A percentile compares a stretch with the other conserved stretches of the same genome.
Evolutionary conservation across 305 asterid genomes (phyloP).

Genomic region (Coffea humblotiana): DNA sequence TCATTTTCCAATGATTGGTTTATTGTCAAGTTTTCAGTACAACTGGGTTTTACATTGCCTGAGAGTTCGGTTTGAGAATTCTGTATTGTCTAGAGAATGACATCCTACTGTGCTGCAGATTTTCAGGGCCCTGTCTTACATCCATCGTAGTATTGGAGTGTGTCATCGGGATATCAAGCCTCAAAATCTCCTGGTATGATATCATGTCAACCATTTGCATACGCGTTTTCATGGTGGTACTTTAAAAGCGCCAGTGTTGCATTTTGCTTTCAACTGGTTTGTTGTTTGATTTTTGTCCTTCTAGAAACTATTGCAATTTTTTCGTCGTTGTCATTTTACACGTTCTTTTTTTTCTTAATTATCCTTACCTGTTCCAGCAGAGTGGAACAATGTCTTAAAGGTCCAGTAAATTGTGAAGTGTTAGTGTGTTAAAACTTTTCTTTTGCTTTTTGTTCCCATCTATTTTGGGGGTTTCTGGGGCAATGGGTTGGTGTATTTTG

Average conservation of each 20-base stretch:
- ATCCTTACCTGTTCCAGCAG: background rate
- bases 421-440: background rate
- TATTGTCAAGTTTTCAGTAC: background rate
- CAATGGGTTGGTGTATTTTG: background rate
- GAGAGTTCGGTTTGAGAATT: constrained; percentile 13
- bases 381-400: background rate
- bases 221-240: background rate
- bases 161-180: constrained; percentile 99
- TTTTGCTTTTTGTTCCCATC: background rate
- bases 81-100: constrained; percentile 11
- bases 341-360: too few relatives aligned
- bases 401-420: too few relatives aligned
- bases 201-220: background rate
- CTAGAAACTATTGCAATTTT: background rate
- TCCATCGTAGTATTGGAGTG: constrained; percentile 79
- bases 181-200: constrained; percentile 54
- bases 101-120: constrained; percentile 48
- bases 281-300: background rate
- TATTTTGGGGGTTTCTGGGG: background rate
- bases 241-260: background rate
- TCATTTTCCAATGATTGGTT: background rate
- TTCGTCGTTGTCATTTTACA: background rate
- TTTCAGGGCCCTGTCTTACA: constrained; percentile 88
- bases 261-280: background rate
- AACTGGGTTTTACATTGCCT: background rate